These are phyloP conservation scores for Fusarium sp. DNA, from an alignment of 2,329 filamentous ascomycete species.

Conservation along the genomic window DNA sequence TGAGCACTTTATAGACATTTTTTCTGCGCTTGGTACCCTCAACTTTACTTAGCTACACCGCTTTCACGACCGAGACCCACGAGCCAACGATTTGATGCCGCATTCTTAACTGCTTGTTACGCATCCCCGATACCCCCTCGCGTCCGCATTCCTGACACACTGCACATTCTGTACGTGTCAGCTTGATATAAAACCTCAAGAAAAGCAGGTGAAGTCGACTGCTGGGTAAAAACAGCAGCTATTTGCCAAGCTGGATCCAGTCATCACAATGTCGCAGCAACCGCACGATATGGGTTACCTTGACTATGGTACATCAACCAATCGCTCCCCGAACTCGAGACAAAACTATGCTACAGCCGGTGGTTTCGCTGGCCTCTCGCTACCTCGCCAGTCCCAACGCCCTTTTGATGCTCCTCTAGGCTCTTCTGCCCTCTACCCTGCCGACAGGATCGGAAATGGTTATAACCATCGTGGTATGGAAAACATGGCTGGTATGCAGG, in stretches of 20 bases:
- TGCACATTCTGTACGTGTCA: constrained; percentile 16
- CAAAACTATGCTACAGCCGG: constrained; percentile 62
- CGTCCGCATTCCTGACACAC: constrained; percentile 3
- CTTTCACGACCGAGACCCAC: constrained; percentile 41
- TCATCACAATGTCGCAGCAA: constrained; percentile 59
- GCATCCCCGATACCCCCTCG: constrained; percentile 20
- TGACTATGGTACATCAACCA: constrained; percentile 70
- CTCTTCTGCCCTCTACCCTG: constrained; percentile 74
- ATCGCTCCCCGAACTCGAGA: constrained; percentile 75
- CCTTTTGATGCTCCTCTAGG: constrained; percentile 79
- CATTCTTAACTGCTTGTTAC: constrained; percentile 26
- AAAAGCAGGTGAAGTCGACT: constrained; percentile 16
- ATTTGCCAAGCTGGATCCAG: constrained; percentile 37
- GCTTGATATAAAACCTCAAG: constrained; percentile 5
- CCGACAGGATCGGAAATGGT: constrained; percentile 73
- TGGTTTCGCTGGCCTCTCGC: constrained; percentile 64
- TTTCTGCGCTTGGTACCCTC: constrained; percentile 13
- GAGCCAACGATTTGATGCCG: constrained; percentile 43
- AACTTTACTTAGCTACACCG: constrained; percentile 29
- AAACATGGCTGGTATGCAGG: constrained; percentile 58
- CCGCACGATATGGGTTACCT: constrained; percentile 75
- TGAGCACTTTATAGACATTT: constrained; percentile 16
- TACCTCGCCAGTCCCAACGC: constrained; percentile 70
- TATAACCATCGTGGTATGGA: constrained; percentile 70
- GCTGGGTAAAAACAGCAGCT: constrained; percentile 42